These are phyloP conservation scores for Neckera pumila DNA, from an alignment of 225 moss, liverwort and hornwort genomes.

Conservation along the genomic window DNA sequence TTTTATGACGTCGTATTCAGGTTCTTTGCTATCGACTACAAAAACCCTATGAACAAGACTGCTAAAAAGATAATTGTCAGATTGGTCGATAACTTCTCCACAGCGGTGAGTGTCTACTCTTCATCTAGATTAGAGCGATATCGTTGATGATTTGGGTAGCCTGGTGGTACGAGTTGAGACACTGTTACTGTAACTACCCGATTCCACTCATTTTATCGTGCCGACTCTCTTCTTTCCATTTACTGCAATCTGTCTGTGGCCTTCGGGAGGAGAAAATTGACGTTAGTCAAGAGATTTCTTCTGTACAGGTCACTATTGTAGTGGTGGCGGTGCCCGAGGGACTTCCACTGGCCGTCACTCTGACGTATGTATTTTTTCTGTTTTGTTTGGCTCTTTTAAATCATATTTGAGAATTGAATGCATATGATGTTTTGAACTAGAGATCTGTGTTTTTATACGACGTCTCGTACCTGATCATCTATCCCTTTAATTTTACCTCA, in stretches of 20 bases:
- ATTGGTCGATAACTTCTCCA: slow-evolving; percentile 55
- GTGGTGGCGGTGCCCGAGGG: slow-evolving; percentile 99
- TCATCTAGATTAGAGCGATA: neutral
- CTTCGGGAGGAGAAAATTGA: neutral
- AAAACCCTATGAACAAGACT: neutral
- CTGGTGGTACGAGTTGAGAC: neutral
- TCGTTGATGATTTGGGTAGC: neutral
- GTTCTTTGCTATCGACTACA: slow-evolving; percentile 47
- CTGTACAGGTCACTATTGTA: slow-evolving; percentile 51
- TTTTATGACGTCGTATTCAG: slow-evolving; percentile 5
- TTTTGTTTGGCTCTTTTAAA: neutral
- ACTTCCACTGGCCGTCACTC: slow-evolving; percentile 93
- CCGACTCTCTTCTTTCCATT: neutral
- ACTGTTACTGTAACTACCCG: neutral
- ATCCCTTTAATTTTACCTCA: neutral
- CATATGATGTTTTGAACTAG: neutral
- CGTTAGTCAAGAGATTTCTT: neutral
- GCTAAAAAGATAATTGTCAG: slow-evolving; percentile 1
- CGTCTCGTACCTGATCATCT: neutral
- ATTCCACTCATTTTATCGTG: neutral
- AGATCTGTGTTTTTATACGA: neutral
- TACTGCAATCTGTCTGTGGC: neutral
- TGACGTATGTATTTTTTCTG: slow-evolving; percentile 42
- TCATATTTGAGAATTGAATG: neutral
- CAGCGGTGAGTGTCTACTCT: slow-evolving; percentile 45